These are phyloP conservation scores for Mycena polygramma DNA, from an alignment of 768 basidiomycete species.

Conservation along the genomic window DNA sequence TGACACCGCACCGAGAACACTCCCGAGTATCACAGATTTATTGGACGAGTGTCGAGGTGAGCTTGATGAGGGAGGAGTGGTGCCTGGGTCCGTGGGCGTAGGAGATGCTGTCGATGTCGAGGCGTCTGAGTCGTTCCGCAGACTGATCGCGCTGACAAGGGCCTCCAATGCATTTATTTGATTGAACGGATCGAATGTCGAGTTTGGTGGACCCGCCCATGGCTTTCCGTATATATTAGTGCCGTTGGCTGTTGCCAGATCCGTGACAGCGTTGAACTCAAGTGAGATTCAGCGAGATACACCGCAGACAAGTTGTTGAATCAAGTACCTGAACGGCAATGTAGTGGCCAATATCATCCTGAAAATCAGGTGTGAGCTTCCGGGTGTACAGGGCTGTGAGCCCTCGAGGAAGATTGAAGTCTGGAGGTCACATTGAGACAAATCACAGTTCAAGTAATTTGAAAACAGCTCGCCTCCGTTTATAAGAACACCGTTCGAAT, in stretches of 20 bases:
- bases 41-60: neutral
- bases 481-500: constrained; percentile 9
- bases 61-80: neutral
- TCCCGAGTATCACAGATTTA: neutral
- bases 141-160: neutral
- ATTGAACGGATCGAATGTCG: neutral
- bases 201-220: neutral
- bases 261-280: constrained; percentile 3
- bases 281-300: neutral
- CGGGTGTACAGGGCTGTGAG: neutral
- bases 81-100: neutral
- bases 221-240: neutral
- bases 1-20: neutral
- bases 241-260: constrained; percentile 4
- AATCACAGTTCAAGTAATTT: neutral
- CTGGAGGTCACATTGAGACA: neutral
- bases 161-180: neutral
- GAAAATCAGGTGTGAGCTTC: neutral
- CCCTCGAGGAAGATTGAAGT: constrained; percentile 3
- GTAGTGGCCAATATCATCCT: neutral
- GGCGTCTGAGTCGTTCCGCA: neutral
- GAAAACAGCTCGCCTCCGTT: constrained; percentile 4
- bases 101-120: neutral
- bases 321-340: neutral
- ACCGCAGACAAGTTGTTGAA: neutral